Percentiles rank a stretch among this genome's conserved stretches.
Evolutionary conservation across 1,284 basidiomycete species (phyloP).

Genomic region (Mycena citricolor): DNA sequence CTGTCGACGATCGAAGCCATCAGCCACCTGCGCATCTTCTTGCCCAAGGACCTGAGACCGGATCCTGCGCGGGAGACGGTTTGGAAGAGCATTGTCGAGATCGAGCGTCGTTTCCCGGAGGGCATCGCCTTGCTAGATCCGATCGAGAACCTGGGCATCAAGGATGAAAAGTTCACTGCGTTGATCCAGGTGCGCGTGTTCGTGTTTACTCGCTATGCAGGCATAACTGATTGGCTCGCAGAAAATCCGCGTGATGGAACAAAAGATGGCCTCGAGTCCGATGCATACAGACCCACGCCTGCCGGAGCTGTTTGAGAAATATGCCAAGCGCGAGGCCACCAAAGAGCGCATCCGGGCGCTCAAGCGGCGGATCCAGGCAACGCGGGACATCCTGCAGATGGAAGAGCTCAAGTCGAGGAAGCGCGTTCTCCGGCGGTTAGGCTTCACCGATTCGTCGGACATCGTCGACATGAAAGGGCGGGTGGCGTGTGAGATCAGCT

Average conservation of each 20-base stretch:
- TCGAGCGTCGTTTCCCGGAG: slow-evolving; percentile 86
- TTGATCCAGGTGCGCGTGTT: slow-evolving; percentile 73
- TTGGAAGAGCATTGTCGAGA: slow-evolving; percentile 90
- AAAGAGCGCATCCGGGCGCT: slow-evolving; percentile 72
- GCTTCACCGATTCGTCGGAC: slow-evolving; percentile 86
- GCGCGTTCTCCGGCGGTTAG: slow-evolving; percentile 88
- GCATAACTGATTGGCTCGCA: too few relatives aligned
- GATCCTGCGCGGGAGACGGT: slow-evolving; percentile 77
- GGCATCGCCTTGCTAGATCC: slow-evolving; percentile 91
- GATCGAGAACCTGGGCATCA: slow-evolving; percentile 94
- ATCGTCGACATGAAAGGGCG: slow-evolving; percentile 98
- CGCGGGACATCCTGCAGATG: slow-evolving; percentile 91
- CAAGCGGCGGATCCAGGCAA: slow-evolving; percentile 84
- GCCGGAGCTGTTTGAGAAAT: slow-evolving; percentile 78
- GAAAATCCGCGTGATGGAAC: slow-evolving; percentile 90
- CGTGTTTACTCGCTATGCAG: too few relatives aligned
- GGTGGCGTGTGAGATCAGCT: slow-evolving; percentile 97
- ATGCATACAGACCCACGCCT: slow-evolving; percentile 77
- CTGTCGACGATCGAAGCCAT: slow-evolving; percentile 87
- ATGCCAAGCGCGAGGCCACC: slow-evolving; percentile 74
- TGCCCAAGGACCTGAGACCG: slow-evolving; percentile 88
- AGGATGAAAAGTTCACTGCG: slow-evolving; percentile 89
- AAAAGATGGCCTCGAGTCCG: slow-evolving; percentile 73
- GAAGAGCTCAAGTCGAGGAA: slow-evolving; percentile 97
- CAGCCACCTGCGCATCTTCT: slow-evolving; percentile 82